Evolutionary conservation across 225 moss, liverwort and hornwort species (phyloP).

Genomic region (Polytrichum commune): DNA sequence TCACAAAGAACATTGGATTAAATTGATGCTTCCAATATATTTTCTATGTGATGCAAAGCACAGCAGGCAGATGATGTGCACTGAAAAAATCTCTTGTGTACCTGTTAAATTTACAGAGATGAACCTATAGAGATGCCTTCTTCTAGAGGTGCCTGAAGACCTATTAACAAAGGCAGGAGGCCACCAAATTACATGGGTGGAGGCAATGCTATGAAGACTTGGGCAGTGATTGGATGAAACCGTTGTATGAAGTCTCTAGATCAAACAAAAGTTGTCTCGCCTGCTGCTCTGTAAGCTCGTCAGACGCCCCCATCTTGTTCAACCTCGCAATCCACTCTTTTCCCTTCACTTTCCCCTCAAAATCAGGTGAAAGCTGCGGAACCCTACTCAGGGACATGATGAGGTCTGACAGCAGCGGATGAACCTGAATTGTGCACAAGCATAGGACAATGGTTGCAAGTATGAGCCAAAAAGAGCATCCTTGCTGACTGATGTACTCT

Average conservation of each 20-base stretch:
- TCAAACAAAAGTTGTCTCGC: slow-evolving; percentile 90
- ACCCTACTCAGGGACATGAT: slow-evolving; percentile 83
- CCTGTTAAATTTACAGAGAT: slow-evolving; percentile 1
- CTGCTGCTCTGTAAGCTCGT: slow-evolving; percentile 92
- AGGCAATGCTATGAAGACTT: slow-evolving; percentile 52
- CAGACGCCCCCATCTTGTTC: slow-evolving; percentile 91
- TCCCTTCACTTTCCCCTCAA: slow-evolving; percentile 92
- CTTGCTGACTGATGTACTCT: neutral
- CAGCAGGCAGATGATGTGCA: neutral
- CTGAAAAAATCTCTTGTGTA: neutral
- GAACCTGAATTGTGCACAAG: slow-evolving; percentile 57
- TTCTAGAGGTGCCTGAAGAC: neutral
- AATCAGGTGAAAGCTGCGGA: slow-evolving; percentile 82
- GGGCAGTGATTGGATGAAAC: slow-evolving; percentile 87
- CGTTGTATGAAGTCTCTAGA: slow-evolving; percentile 94
- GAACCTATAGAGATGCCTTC: neutral
- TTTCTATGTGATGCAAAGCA: too few species aligned
- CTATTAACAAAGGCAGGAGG: neutral
- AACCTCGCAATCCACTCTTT: slow-evolving; percentile 93
- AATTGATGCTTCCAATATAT: too few species aligned
- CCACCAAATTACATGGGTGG: too few species aligned
- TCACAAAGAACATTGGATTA: too few species aligned
- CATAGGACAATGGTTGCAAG: neutral
- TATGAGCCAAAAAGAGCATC: neutral
- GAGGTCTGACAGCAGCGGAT: slow-evolving; percentile 92